phyloP scores from a whole-genome alignment of 495 filamentous ascomycete genomes.

The Hypoxylon intermedium region DNA sequence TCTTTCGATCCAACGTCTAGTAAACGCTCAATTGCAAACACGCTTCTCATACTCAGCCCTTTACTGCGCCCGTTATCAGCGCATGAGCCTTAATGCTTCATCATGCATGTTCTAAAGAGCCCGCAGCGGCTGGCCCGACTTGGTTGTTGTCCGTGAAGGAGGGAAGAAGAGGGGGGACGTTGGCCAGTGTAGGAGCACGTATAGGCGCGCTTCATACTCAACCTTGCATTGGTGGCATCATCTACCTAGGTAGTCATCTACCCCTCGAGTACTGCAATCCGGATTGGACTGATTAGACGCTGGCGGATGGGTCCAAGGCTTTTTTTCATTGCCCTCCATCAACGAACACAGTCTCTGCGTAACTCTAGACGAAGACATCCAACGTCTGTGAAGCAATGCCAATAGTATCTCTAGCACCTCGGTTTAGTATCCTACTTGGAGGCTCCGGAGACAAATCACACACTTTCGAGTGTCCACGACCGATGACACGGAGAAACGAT shows the following conservation, averaged over 20 bases:
- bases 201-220: conserved; percentile 25
- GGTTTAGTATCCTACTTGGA: background rate
- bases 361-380: background rate
- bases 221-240: conserved; percentile 22
- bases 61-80: background rate
- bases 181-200: conserved; percentile 11
- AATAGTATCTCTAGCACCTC: no score
- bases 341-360: conserved; percentile 6
- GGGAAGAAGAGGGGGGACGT: background rate
- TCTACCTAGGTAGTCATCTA: conserved; percentile 15
- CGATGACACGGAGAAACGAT: no score
- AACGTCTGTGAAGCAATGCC: background rate
- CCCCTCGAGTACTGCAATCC: background rate
- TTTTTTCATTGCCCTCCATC: conserved; percentile 10
- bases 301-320: background rate
- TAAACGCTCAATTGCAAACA: background rate
- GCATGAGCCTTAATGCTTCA: background rate
- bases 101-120: conserved; percentile 1
- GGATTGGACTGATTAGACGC: conserved; percentile 23
- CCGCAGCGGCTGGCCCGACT: background rate
- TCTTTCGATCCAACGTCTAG: background rate
- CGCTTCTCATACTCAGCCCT: background rate
- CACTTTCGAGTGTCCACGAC: no score
- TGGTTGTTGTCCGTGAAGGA: background rate
- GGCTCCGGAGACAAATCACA: background rate